phyloP scores from a whole-genome alignment of 495 filamentous ascomycete species.

The Achaetomiella virescens region DNA sequence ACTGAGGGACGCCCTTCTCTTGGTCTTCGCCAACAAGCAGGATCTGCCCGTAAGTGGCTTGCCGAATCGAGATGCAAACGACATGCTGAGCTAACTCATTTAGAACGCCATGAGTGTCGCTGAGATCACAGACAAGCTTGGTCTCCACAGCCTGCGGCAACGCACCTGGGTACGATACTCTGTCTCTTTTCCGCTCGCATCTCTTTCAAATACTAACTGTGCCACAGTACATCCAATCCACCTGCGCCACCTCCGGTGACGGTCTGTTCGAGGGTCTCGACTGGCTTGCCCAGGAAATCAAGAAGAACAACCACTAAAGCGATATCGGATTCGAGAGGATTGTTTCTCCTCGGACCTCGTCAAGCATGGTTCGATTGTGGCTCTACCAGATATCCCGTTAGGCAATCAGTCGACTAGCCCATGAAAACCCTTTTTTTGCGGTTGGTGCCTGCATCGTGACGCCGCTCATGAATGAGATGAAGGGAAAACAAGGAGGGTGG shows the following conservation, averaged over 20 bases:
- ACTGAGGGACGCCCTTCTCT: conserved; percentile 89
- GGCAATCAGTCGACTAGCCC: conserved; percentile 46
- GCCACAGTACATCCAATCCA: conserved; percentile 95
- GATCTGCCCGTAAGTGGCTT: conserved; percentile 83
- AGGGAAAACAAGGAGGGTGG: conserved; percentile 16
- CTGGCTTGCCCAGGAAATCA: conserved; percentile 95
- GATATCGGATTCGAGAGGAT: conserved; percentile 9
- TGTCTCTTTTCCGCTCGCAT: neutral
- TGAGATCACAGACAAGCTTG: conserved; percentile 99
- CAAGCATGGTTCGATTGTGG: conserved; percentile 44
- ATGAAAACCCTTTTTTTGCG: conserved; percentile 35
- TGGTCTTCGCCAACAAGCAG: conserved; percentile 99
- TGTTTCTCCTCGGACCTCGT: conserved; percentile 28
- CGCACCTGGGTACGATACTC: conserved; percentile 84
- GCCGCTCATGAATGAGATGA: conserved; percentile 22
- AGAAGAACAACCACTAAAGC: conserved; percentile 69
- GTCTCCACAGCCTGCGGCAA: conserved; percentile 95
- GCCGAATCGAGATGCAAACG: neutral
- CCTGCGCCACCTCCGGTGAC: conserved; percentile 97
- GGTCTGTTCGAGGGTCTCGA: conserved; percentile 99
- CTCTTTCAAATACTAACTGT: conserved; percentile 17
- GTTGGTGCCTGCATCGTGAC: conserved; percentile 36
- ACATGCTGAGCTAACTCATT: conserved; percentile 16
- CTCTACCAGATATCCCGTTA: conserved; percentile 36
- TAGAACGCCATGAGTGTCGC: conserved; percentile 99